phyloP scores from a whole-genome alignment of 2,329 filamentous ascomycete genomes.

The Colletotrichum spinosum region DNA sequence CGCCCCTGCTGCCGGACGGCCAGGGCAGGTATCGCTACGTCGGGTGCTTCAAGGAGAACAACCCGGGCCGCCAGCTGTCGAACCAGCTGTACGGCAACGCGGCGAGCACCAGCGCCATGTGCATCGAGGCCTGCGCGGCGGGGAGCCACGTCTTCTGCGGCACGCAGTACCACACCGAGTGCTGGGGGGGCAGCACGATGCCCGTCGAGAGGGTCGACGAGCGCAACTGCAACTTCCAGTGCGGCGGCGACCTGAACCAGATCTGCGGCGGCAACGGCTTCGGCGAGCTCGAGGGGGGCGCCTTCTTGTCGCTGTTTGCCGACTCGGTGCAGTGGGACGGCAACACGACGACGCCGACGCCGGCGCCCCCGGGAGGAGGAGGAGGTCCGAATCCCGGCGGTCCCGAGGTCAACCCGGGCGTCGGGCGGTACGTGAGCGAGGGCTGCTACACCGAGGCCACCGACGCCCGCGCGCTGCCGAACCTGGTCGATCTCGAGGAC shows the following conservation, averaged over 20 bases:
- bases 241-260: constrained; percentile 60
- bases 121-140: constrained; percentile 56
- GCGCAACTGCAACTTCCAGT: constrained; percentile 63
- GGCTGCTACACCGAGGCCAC: constrained; percentile 41
- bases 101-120: constrained; percentile 56
- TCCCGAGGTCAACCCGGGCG: constrained; percentile 52
- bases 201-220: constrained; percentile 57
- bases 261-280: constrained; percentile 65
- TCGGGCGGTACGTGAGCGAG: constrained; percentile 40
- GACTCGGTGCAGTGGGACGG: constrained; percentile 46
- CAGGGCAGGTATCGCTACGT: constrained; percentile 62
- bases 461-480: constrained; percentile 39
- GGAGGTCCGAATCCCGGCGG: constrained; percentile 35
- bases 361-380: constrained; percentile 30
- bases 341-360: constrained; percentile 41
- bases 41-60: constrained; percentile 68
- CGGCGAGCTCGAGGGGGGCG: constrained; percentile 45
- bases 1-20: constrained; percentile 57
- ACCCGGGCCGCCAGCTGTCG: constrained; percentile 63
- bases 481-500: constrained; percentile 31
- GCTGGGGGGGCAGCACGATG: constrained; percentile 64
- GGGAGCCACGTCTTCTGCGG: constrained; percentile 56
- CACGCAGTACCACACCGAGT: constrained; percentile 63
- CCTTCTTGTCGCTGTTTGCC: constrained; percentile 63
- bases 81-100: constrained; percentile 53